Evolutionary conservation across 2,329 filamentous ascomycete species (phyloP).

Genomic region (Pseudocercospora fijiensis): DNA sequence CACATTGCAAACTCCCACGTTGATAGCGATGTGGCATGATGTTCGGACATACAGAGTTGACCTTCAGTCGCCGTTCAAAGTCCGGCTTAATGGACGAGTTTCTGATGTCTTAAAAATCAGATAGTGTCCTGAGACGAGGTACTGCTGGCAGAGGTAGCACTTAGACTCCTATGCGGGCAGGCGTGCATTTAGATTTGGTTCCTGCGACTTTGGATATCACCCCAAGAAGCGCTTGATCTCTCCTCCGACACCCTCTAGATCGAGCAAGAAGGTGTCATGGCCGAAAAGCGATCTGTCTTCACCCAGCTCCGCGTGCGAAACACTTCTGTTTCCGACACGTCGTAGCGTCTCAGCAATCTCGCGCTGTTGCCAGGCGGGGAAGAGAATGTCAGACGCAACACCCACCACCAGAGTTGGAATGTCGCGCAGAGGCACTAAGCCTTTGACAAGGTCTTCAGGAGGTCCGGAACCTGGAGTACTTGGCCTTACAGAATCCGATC

Average conservation of each 20-base stretch:
- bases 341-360: conserved; percentile 85
- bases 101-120: not conserved
- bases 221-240: conserved; percentile 76
- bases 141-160: not conserved
- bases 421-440: conserved; percentile 68
- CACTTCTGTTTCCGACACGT: conserved; percentile 72
- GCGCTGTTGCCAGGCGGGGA: conserved; percentile 96
- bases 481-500: conserved; percentile 19
- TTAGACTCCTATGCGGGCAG: not conserved
- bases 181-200: not conserved
- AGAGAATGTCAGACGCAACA: conserved; percentile 92
- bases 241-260: conserved; percentile 87
- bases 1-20: not conserved
- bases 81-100: not conserved
- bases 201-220: conserved; percentile 42
- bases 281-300: conserved; percentile 94
- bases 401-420: conserved; percentile 87
- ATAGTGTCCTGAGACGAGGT: not conserved
- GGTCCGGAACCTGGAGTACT: conserved; percentile 50
- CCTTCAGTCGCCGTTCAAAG: not conserved
- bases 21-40: not conserved
- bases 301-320: conserved; percentile 86
- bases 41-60: not conserved
- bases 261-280: conserved; percentile 92
- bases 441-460: conserved; percentile 75